Conservation (phyloP, 148 eudicot species). For the Hydrangea macrophylla region DNA sequence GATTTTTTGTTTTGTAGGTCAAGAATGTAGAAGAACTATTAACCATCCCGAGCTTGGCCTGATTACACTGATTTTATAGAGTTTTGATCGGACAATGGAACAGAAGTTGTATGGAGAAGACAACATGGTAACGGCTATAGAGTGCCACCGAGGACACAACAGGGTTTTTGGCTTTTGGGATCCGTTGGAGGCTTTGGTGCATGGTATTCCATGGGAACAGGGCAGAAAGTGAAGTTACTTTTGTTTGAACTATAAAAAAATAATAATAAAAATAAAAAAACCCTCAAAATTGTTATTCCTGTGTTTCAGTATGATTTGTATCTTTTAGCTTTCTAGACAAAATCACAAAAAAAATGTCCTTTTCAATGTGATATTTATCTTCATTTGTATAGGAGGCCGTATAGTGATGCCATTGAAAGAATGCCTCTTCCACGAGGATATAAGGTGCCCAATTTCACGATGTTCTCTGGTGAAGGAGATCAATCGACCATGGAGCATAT, state of each 20-base stretch:
- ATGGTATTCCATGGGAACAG: background rate
- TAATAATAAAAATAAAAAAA: no score
- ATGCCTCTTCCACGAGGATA: no score
- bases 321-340: background rate
- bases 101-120: background rate
- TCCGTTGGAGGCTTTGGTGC: background rate
- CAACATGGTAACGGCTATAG: background rate
- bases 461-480: no score
- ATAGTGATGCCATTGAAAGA: no score
- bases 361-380: background rate
- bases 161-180: background rate
- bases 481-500: no score
- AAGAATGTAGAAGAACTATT: background rate
- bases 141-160: background rate
- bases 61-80: background rate
- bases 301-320: background rate
- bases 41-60: background rate
- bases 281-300: background rate
- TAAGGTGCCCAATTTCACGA: no score
- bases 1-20: slow-evolving; percentile 21
- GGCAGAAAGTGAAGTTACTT: background rate
- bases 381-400: no score
- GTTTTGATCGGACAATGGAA: background rate
- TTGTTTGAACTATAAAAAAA: background rate
- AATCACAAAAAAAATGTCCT: background rate